Conservation (phyloP, 2,329 filamentous ascomycete species). For the Nigrograna mackinnonii region DNA sequence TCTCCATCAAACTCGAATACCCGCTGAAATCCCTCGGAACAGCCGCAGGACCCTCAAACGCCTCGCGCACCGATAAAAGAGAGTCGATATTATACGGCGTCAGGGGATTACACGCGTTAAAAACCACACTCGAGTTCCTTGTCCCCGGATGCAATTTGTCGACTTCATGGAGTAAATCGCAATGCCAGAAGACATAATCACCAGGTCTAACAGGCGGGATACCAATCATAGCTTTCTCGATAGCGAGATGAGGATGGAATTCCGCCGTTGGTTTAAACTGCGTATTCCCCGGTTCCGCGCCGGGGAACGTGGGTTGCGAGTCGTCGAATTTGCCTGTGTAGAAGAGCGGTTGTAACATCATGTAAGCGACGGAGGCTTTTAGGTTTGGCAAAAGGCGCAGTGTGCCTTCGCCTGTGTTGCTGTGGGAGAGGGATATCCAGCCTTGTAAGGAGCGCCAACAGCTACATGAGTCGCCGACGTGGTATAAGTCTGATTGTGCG, state of each 20-base stretch:
- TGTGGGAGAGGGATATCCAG: slow-evolving; percentile 20
- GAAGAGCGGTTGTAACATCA: slow-evolving; percentile 21
- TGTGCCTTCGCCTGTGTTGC: slow-evolving; percentile 16
- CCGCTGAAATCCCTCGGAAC: slow-evolving; percentile 15
- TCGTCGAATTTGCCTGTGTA: slow-evolving; percentile 17
- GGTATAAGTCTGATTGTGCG: slow-evolving; percentile 24
- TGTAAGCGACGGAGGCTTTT: slow-evolving; percentile 20
- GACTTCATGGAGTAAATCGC: slow-evolving; percentile 25
- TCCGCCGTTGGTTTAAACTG: slow-evolving; percentile 8
- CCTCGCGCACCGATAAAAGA: slow-evolving; percentile 11
- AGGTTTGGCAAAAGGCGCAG: slow-evolving; percentile 17
- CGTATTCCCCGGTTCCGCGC: slow-evolving; percentile 6
- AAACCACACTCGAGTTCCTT: slow-evolving; percentile 22
- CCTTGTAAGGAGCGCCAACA: slow-evolving; percentile 16
- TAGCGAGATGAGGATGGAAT: slow-evolving; percentile 15
- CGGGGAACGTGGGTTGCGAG: slow-evolving; percentile 9
- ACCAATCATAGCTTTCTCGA: slow-evolving; percentile 17
- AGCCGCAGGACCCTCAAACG: slow-evolving; percentile 8
- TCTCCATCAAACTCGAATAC: no score
- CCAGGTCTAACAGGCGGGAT: slow-evolving; percentile 21
- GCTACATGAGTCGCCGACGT: slow-evolving; percentile 13
- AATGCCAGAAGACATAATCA: slow-evolving; percentile 29
- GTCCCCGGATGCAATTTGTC: slow-evolving; percentile 20
- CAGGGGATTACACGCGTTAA: slow-evolving; percentile 21
- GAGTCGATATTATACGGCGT: slow-evolving; percentile 19